Evolutionary conservation across 768 basidiomycete genomes (phyloP).

Genomic region (Lentinula raphanica): DNA sequence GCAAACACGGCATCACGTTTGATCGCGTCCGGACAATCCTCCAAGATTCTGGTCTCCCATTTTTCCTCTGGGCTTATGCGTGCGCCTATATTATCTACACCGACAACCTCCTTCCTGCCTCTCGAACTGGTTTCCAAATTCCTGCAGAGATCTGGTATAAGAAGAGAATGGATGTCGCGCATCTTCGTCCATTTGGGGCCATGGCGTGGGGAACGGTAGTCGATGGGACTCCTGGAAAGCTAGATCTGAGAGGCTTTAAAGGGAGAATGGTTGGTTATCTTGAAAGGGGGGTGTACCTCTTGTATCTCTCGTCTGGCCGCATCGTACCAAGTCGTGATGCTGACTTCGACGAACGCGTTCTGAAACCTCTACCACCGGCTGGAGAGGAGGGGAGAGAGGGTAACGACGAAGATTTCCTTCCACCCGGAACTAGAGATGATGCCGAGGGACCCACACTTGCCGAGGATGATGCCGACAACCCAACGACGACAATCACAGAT

Average conservation of each 20-base stretch:
- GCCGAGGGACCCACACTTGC: conserved; percentile 11
- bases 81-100: conserved; percentile 1
- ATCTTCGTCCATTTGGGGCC: not conserved
- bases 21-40: too few relatives aligned
- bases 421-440: not conserved
- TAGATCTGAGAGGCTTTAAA: not conserved
- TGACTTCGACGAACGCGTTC: not conserved
- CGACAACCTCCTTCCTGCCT: not conserved
- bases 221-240: not conserved
- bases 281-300: not conserved
- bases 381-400: not conserved
- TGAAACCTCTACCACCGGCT: not conserved
- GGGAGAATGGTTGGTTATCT: not conserved
- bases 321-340: not conserved
- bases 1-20: too few relatives aligned
- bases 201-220: not conserved
- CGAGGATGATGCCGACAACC: conserved; percentile 17
- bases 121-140: not conserved
- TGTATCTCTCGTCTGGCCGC: not conserved
- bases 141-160: not conserved
- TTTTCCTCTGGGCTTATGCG: not conserved
- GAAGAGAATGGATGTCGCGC: not conserved
- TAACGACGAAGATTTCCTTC: not conserved
- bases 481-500: not conserved
- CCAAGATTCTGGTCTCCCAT: too few relatives aligned